phyloP scores from a whole-genome alignment of 352 stramenopile genomes.

The Aphanomyces euteiches region DNA sequence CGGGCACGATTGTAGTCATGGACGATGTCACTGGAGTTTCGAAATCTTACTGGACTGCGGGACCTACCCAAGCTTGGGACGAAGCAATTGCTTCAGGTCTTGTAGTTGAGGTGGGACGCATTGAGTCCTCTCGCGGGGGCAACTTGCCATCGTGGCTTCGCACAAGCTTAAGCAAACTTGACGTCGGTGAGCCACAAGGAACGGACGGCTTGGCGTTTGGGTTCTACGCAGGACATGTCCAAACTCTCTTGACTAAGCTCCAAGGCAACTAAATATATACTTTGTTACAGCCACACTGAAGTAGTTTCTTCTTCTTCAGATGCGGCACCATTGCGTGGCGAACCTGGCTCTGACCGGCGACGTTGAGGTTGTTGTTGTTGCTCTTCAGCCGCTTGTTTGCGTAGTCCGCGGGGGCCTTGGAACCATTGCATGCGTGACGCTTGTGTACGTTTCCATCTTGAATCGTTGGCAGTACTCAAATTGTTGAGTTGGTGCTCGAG shows the following conservation, averaged over 20 bases:
- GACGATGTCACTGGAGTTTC: slow-evolving; percentile 5
- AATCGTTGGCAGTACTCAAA: neutral
- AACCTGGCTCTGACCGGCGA: slow-evolving; percentile 4
- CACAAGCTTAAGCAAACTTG: neutral
- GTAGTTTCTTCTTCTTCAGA: neutral
- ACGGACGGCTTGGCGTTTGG: slow-evolving; percentile 1
- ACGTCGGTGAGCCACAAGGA: neutral
- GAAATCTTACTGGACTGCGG: slow-evolving; percentile 1
- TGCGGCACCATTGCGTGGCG: neutral
- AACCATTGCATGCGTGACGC: slow-evolving; percentile 22
- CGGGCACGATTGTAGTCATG: slow-evolving; percentile 13
- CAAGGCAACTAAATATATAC: neutral
- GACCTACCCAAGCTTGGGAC: slow-evolving; percentile 1
- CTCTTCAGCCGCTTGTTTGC: slow-evolving; percentile 1
- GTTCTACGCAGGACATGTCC: slow-evolving; percentile 3
- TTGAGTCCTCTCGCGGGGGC: neutral
- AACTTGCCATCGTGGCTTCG: neutral
- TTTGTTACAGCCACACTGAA: slow-evolving; percentile 8
- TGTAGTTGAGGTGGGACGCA: slow-evolving; percentile 1
- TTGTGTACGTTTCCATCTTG: neutral
- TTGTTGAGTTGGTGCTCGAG: slow-evolving; percentile 1
- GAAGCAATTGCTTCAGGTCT: neutral
- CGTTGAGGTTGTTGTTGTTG: neutral
- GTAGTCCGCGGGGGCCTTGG: slow-evolving; percentile 17
- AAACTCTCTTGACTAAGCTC: neutral